These are phyloP conservation scores for Colletotrichum sp. DNA, from an alignment of 2,329 filamentous ascomycete species.

Conservation along the genomic window DNA sequence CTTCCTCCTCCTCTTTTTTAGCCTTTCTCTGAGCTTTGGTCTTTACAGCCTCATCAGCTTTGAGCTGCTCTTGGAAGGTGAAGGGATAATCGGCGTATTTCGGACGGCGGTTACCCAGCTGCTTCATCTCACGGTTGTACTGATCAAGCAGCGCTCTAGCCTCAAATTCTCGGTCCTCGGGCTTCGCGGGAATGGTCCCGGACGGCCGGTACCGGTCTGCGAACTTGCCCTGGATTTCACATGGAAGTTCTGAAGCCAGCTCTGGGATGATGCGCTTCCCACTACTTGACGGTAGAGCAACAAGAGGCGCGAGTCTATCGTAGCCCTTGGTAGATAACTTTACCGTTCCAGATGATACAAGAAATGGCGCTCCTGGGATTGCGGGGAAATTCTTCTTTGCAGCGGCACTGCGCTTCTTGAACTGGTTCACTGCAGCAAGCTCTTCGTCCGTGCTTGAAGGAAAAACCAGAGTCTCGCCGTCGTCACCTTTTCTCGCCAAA, in stretches of 20 bases:
- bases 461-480: conserved; percentile 32
- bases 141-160: conserved; percentile 43
- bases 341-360: conserved; percentile 41
- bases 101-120: conserved; percentile 45
- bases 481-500: conserved; percentile 35
- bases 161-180: conserved; percentile 46
- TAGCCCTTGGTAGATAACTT: conserved; percentile 50
- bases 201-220: conserved; percentile 45
- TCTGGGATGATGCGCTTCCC: conserved; percentile 43
- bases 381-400: conserved; percentile 42
- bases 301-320: conserved; percentile 47
- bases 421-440: conserved; percentile 36
- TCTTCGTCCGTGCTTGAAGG: conserved; percentile 24
- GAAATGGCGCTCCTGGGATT: conserved; percentile 42
- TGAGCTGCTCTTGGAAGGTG: conserved; percentile 49
- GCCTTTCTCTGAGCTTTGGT: conserved; percentile 52
- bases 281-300: conserved; percentile 44
- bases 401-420: conserved; percentile 40
- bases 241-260: conserved; percentile 42
- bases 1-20: conserved; percentile 46
- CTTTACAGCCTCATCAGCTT: conserved; percentile 48
- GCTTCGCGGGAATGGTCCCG: conserved; percentile 36
- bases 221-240: conserved; percentile 49
- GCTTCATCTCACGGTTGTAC: conserved; percentile 46
- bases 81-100: conserved; percentile 52